These are phyloP conservation scores for Platismatia glauca DNA, from an alignment of 495 filamentous ascomycete genomes.

Conservation along the genomic window DNA sequence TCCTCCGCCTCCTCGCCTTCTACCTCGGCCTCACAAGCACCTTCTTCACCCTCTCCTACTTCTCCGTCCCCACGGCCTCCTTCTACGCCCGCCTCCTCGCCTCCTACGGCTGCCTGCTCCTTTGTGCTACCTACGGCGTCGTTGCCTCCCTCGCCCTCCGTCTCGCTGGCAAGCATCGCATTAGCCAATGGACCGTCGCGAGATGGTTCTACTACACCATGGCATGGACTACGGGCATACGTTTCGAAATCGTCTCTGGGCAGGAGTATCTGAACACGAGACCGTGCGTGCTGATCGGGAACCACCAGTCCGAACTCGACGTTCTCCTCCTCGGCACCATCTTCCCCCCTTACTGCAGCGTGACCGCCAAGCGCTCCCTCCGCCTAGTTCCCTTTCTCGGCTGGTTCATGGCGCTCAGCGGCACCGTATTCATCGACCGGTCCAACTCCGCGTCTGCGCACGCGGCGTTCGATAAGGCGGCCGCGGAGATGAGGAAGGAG, in stretches of 20 bases:
- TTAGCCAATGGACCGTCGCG: constrained; percentile 78
- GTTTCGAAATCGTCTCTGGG: constrained; percentile 64
- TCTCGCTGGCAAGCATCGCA: constrained; percentile 57
- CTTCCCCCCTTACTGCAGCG: constrained; percentile 85
- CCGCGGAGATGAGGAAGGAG: constrained; percentile 62
- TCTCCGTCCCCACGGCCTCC: constrained; percentile 35
- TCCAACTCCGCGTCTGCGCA: constrained; percentile 71
- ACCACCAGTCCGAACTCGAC: constrained; percentile 93
- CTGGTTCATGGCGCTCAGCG: constrained; percentile 90
- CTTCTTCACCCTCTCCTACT: constrained; percentile 19
- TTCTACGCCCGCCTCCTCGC: constrained; percentile 63
- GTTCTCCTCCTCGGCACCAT: constrained; percentile 79
- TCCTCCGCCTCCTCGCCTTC: constrained; percentile 17
- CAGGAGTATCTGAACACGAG: constrained; percentile 53
- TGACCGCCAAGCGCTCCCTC: constrained; percentile 86
- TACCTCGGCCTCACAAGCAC: constrained; percentile 18
- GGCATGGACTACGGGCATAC: constrained; percentile 65
- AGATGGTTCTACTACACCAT: constrained; percentile 77
- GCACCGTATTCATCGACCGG: constrained; percentile 92
- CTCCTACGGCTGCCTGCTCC: constrained; percentile 49
- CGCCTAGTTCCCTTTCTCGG: constrained; percentile 78
- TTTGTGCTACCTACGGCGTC: constrained; percentile 70
- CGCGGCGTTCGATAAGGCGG: constrained; percentile 75
- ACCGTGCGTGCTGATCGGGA: constrained; percentile 84
- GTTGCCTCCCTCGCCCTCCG: constrained; percentile 63